Evolutionary conservation across 208 protist species (phyloP).

Genomic region (Trypanosoma melophagium): DNA sequence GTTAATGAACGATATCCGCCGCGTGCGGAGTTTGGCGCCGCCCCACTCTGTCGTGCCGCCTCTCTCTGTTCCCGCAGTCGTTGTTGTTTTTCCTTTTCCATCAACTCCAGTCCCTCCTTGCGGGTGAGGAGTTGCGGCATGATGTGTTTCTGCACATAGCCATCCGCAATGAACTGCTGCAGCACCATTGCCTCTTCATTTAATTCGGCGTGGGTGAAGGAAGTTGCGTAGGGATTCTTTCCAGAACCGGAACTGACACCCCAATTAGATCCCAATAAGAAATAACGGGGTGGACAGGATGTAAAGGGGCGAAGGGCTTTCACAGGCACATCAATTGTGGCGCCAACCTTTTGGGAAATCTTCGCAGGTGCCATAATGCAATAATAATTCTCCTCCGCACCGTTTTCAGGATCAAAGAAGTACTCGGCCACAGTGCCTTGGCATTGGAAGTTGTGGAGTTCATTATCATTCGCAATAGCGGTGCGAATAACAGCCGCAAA

Average conservation of each 20-base stretch:
- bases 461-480: conserved; percentile 78
- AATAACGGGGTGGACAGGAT: conserved; percentile 77
- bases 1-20: conserved; percentile 8
- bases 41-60: background rate
- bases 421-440: conserved; percentile 74
- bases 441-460: conserved; percentile 80
- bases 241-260: conserved; percentile 53
- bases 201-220: conserved; percentile 70
- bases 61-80: conserved; percentile 18
- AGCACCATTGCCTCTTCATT: conserved; percentile 73
- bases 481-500: conserved; percentile 78
- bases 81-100: conserved; percentile 52
- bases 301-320: conserved; percentile 78
- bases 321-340: conserved; percentile 59
- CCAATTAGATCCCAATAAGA: conserved; percentile 76
- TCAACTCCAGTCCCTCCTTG: conserved; percentile 55
- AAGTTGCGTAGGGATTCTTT: conserved; percentile 66
- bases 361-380: conserved; percentile 79
- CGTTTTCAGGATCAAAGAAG: conserved; percentile 77
- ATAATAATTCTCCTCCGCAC: conserved; percentile 87
- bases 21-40: too few relatives aligned
- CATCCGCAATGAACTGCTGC: conserved; percentile 46
- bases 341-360: conserved; percentile 58
- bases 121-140: conserved; percentile 56
- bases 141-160: conserved; percentile 55